Evolutionary conservation across 352 stramenopile genomes (phyloP).

Genomic region (Phytophthora pini): DNA sequence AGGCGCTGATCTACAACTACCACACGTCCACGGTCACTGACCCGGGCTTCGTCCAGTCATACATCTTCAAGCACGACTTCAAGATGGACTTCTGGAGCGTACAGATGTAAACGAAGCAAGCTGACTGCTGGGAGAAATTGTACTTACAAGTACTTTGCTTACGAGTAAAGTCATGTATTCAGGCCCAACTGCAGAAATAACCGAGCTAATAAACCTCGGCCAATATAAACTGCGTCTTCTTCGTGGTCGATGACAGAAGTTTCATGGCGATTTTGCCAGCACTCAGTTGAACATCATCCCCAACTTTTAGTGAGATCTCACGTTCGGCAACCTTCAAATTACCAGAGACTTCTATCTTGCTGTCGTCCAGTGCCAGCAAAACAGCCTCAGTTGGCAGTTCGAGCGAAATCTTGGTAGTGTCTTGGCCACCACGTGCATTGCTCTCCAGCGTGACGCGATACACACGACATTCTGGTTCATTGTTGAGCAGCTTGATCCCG

Average conservation of each 20-base stretch:
- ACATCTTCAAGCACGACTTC: slow-evolving; percentile 73
- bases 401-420: slow-evolving; percentile 30
- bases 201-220: slow-evolving; percentile 36
- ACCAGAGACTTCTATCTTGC: slow-evolving; percentile 31
- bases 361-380: slow-evolving; percentile 40
- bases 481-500: slow-evolving; percentile 41
- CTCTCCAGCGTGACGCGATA: slow-evolving; percentile 45
- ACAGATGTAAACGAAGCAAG: slow-evolving; percentile 27
- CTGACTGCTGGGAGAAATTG: background rate
- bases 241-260: slow-evolving; percentile 14
- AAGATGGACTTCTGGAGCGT: slow-evolving; percentile 54
- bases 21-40: slow-evolving; percentile 64
- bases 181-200: background rate
- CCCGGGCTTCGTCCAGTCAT: slow-evolving; percentile 69
- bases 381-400: slow-evolving; percentile 43
- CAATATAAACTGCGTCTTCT: slow-evolving; percentile 33
- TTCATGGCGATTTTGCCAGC: slow-evolving; percentile 18
- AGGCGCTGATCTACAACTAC: slow-evolving; percentile 79
- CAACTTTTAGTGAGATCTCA: slow-evolving; percentile 25
- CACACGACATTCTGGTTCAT: slow-evolving; percentile 51
- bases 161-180: background rate
- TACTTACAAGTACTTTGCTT: background rate
- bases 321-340: background rate
- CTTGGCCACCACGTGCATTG: background rate
- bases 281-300: slow-evolving; percentile 33